phyloP scores from a whole-genome alignment of 768 basidiomycete species.

The Lactarius sanguifluus region DNA sequence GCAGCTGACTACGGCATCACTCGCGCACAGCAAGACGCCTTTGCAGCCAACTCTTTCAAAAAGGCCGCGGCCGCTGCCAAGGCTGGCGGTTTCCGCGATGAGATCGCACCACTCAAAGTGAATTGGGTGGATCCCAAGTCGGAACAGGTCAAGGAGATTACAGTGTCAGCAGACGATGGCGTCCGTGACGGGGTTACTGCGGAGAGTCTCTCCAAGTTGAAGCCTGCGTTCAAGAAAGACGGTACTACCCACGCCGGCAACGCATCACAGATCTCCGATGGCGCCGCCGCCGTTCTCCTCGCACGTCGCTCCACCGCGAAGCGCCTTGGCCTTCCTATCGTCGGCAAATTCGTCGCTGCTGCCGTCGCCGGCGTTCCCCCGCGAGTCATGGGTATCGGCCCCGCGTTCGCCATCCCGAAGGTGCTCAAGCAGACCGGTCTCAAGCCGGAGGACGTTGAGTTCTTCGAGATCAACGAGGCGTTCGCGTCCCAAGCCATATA shows the following conservation, averaged over 20 bases:
- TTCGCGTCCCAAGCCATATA: constrained; percentile 85
- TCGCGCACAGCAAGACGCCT: constrained; percentile 77
- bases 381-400: constrained; percentile 89
- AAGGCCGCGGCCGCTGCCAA: constrained; percentile 81
- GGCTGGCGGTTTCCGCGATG: constrained; percentile 76
- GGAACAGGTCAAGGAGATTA: constrained; percentile 60
- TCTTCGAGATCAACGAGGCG: constrained; percentile 92
- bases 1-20: constrained; percentile 73
- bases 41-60: constrained; percentile 81
- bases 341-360: constrained; percentile 81
- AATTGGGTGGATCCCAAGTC: constrained; percentile 72
- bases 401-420: constrained; percentile 83
- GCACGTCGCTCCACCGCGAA: constrained; percentile 77
- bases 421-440: constrained; percentile 68
- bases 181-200: constrained; percentile 82
- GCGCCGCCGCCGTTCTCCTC: constrained; percentile 87
- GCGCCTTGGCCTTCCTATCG: constrained; percentile 78
- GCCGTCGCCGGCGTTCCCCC: constrained; percentile 78
- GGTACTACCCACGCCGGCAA: constrained; percentile 84
- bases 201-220: constrained; percentile 75
- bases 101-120: constrained; percentile 80
- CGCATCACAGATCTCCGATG: constrained; percentile 89
- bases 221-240: constrained; percentile 78
- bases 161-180: constrained; percentile 83
- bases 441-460: constrained; percentile 71